Evolutionary conservation across 495 filamentous ascomycete species (phyloP), one percentile per base, ranked within the genome.

Genomic region (Penicillium cataractarum): DNA sequence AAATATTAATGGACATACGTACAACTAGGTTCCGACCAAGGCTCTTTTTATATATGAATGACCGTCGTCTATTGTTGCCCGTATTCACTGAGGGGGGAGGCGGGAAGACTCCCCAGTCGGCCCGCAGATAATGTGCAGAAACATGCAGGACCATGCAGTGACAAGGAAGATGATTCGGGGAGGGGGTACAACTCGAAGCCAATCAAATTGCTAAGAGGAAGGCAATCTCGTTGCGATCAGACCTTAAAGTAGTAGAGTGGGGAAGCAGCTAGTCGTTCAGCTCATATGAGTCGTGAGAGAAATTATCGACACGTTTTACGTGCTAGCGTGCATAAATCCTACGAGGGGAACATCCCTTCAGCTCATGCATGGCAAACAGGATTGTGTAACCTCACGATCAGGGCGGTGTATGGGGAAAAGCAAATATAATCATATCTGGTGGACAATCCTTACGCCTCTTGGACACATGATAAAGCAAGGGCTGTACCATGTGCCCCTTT

Each of bases 391-490:
- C 24, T 50, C 46, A 17, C 22, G 0, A 26, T 27, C 12, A 6
- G 46, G 46, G 46, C 46, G 26, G 46, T 50, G 24, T 29, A 26
- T 8, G 13, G 0, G 24, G 4, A 50, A 50, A 29, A 50, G 46
- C 40, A 50, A 50, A 27, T 17, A 22, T 22, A 22, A 15, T 29
- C 4, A 27, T 3, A 27, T 8, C 22, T 17, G 3, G 15, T 27
- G 24, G 46, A 9, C 4, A 50, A 50, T 50, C 46, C 15, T 27
- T 27, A 50, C 13, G 46, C 24, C 24, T 50, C 46, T 50, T 21
- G 13, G 46, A 50, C 22, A 29, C 24, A 50, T 27, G 46, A n/a
- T 50, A n/a, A 49, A 50, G 46, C 46, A 50, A 50, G 46, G 46
- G 46, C 26, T 50, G 5, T 27, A 7, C 42, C 24, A 50, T 29